Conservation (phyloP, 106 monocot genomes). For the Acorus calamus region DNA sequence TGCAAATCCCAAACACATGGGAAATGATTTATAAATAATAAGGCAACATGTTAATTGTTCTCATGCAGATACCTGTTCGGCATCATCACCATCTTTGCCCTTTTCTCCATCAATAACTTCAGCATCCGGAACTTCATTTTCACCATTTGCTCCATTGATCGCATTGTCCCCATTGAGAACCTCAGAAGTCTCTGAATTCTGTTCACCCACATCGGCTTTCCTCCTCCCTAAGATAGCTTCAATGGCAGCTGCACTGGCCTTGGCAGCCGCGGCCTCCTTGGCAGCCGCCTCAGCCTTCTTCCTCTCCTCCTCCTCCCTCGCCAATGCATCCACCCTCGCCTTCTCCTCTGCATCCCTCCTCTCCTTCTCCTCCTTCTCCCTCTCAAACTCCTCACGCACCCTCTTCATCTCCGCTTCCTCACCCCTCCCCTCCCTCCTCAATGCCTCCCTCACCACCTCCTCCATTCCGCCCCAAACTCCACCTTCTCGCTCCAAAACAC, state of each 20-base stretch:
- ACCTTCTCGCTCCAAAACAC: constrained; percentile 65
- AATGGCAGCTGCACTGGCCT: constrained; percentile 69
- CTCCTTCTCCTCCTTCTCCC: constrained; percentile 69
- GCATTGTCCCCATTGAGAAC: too few relatives aligned
- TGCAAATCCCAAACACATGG: too few relatives aligned
- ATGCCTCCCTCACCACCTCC: constrained; percentile 46
- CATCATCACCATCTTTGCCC: not conserved
- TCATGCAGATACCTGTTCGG: constrained; percentile 1
- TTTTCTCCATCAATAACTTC: constrained; percentile 6
- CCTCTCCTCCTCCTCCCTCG: constrained; percentile 71
- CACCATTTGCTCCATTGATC: too few relatives aligned
- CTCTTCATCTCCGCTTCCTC: constrained; percentile 34
- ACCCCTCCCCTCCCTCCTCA: constrained; percentile 59
- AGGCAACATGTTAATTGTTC: too few relatives aligned
- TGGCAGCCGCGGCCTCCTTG: constrained; percentile 56
- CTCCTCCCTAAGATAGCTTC: constrained; percentile 57
- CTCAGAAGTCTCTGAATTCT: not conserved
- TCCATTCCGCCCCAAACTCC: constrained; percentile 54
- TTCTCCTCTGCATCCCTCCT: constrained; percentile 80
- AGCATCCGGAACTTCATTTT: not conserved
- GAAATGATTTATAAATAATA: too few relatives aligned
- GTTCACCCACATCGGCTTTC: constrained; percentile 29
- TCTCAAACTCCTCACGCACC: constrained; percentile 69
- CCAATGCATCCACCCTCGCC: constrained; percentile 70
- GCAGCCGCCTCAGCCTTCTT: constrained; percentile 78